Conservation (phyloP, 2,329 filamentous ascomycete genomes). For the Epichloe coenophiala region DNA sequence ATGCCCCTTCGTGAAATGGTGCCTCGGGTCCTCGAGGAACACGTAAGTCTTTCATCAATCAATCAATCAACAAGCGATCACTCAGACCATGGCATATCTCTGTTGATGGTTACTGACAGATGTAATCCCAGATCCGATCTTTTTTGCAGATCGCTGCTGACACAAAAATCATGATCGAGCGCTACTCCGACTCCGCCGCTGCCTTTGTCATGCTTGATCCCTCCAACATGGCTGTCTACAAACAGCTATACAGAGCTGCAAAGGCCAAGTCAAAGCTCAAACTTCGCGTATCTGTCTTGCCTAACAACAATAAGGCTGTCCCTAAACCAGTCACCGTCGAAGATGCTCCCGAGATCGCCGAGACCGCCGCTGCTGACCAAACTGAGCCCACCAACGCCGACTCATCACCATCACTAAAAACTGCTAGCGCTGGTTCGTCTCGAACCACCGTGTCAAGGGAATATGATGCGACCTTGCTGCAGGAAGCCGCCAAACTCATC, state of each 20-base stretch:
- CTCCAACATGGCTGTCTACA: conserved; percentile 72
- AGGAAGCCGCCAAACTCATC: conserved; percentile 15
- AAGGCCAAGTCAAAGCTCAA: conserved; percentile 98
- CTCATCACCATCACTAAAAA: conserved; percentile 8
- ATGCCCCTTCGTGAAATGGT: conserved; percentile 75
- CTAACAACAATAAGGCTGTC: conserved; percentile 16
- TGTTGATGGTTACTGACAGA: neutral
- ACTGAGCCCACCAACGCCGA: neutral
- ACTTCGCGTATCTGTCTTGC: conserved; percentile 52
- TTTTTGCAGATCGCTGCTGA: conserved; percentile 23
- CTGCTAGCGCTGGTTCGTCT: conserved; percentile 5
- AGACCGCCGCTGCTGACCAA: conserved; percentile 10
- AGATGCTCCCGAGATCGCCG: conserved; percentile 31
- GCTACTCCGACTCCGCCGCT: conserved; percentile 86
- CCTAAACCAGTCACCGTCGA: conserved; percentile 36
- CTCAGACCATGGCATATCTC: neutral
- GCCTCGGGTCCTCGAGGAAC: conserved; percentile 59
- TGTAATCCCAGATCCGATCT: conserved; percentile 17
- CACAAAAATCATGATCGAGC: conserved; percentile 54
- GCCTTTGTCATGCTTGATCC: conserved; percentile 69
- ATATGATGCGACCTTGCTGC: conserved; percentile 14
- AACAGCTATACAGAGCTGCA: conserved; percentile 89
- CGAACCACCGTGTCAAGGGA: conserved; percentile 13
- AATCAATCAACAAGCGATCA: neutral
- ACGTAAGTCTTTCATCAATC: conserved; percentile 49